Evolutionary conservation across 371 early-diverging fungal species (phyloP).

Genomic region (Mucor plumbeus): DNA sequence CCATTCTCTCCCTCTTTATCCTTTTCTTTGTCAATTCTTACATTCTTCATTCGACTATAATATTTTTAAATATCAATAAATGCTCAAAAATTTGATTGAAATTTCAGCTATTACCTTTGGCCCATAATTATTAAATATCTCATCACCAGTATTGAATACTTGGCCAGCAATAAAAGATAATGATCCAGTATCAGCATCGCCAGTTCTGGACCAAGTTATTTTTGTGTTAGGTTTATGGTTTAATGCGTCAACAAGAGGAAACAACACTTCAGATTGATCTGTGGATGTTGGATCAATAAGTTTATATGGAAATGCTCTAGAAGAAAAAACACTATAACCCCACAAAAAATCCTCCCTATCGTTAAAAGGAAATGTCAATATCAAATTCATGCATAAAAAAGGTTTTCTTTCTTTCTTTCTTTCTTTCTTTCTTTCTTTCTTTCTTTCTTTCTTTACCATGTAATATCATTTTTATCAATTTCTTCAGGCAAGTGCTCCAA

Average conservation of each 20-base stretch:
- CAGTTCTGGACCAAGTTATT: slow-evolving; percentile 55
- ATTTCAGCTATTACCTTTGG: slow-evolving; percentile 49
- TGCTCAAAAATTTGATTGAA: background rate
- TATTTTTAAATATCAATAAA: background rate
- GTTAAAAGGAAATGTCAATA: slow-evolving; percentile 1
- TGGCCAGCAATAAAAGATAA: slow-evolving; percentile 48
- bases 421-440: no score
- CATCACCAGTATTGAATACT: slow-evolving; percentile 40
- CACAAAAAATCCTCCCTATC: slow-evolving; percentile 64
- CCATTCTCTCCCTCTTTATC: background rate
- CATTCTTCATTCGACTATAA: slow-evolving; percentile 70
- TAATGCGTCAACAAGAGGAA: slow-evolving; percentile 63
- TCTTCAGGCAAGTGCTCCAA: slow-evolving; percentile 34
- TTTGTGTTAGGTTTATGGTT: slow-evolving; percentile 61
- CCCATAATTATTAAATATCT: slow-evolving; percentile 72
- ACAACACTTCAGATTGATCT: slow-evolving; percentile 48
- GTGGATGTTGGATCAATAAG: slow-evolving; percentile 43
- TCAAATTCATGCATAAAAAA: slow-evolving; percentile 11
- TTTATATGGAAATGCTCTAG: slow-evolving; percentile 65
- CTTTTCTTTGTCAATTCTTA: slow-evolving; percentile 31
- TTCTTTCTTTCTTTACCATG: no score
- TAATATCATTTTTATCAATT: slow-evolving; percentile 28
- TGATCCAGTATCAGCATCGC: slow-evolving; percentile 32
- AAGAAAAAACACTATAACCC: slow-evolving; percentile 61
- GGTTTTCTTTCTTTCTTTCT: no score